These are phyloP conservation scores for Hypericum perforatum DNA, from an alignment of 345 rosid species.

Conservation along the genomic window DNA sequence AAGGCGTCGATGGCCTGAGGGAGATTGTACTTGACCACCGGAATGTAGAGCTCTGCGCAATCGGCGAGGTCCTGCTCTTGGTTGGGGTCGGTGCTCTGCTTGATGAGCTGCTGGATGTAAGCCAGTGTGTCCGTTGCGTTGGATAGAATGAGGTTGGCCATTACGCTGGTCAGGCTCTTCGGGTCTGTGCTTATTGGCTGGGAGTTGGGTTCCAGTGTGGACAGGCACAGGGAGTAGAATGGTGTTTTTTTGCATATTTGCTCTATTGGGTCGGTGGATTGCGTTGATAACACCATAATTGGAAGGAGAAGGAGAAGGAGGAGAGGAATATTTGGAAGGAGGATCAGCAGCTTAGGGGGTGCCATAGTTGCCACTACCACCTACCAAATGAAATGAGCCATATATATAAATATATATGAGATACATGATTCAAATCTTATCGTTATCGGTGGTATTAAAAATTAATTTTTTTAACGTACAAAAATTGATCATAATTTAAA, in stretches of 20 bases:
- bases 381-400: too few relatives aligned
- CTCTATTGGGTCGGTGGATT: constrained; percentile 33
- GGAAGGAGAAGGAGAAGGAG: constrained; percentile 11
- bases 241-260: constrained; percentile 71
- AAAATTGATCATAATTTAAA: too few relatives aligned
- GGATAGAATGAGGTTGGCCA: constrained; percentile 35
- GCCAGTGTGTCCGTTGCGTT: constrained; percentile 49
- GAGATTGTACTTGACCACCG: constrained; percentile 66
- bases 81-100: constrained; percentile 35
- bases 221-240: constrained; percentile 44
- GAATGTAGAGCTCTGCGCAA: constrained; percentile 80
- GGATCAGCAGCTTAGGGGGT: background rate
- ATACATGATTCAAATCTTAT: too few relatives aligned
- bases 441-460: too few relatives aligned
- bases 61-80: constrained; percentile 55
- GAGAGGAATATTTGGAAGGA: constrained; percentile 2
- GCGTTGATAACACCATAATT: constrained; percentile 2
- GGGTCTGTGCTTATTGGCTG: constrained; percentile 24
- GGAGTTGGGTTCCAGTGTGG: constrained; percentile 35
- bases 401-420: too few relatives aligned
- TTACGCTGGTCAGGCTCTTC: constrained; percentile 32
- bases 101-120: constrained; percentile 37
- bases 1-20: constrained; percentile 77
- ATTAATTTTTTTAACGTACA: too few relatives aligned
- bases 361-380: too few relatives aligned